Evolutionary conservation across 371 early-diverging fungal species (phyloP), one percentile per base, ranked within the genome.

Genomic region (Choanephora cucurbitarum): DNA sequence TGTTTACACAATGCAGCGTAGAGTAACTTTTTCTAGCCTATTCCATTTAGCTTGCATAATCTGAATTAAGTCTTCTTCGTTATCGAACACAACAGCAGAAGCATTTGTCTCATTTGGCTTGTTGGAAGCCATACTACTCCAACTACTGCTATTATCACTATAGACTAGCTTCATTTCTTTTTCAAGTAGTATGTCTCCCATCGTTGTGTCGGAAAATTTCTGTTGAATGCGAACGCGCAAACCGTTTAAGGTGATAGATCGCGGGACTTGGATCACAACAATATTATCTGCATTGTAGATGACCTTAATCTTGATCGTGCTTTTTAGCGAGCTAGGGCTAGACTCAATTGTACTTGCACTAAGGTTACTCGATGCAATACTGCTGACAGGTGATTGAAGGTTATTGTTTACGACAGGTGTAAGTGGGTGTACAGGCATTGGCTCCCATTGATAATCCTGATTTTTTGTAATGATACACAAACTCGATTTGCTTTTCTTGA

Each of bases 221-320:
- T 72, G 62, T 33, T 51, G 37, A 43, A 72, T 63, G 18, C 73
- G 64, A 15, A 52, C 49, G 33, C 66, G 60, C 8, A 72, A 37
- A 1, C 63, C 69, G 10, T 28, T 18, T 10, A 72, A 43, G 7
- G 57, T 33, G 49, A 69, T 72, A 6, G 64, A 50, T 11, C 73
- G 64, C 24, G 69, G 62, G 1, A 72, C 67, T 50, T 69, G 69
- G 17, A 72, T 60, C 22, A 69, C 69, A 33, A 72, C 59, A 32
- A 72, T 72, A 49, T 72, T 72, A 19, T 72, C 64, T 8, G 51
- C 52, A 34, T 72, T 67, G 39, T 69, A 72, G 24, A 72, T 66
- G 11, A 72, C 64, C 33, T 72, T 72, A 45, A 72, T 48, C 39
- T 72, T 72, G 45, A 72, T 72, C 15, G 55, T 64, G 10, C 23